Evolutionary conservation across 228 moss, liverwort and hornwort species (phyloP), one percentile per base, ranked within the genome.

Genomic region (Sphagnum fallax): DNA sequence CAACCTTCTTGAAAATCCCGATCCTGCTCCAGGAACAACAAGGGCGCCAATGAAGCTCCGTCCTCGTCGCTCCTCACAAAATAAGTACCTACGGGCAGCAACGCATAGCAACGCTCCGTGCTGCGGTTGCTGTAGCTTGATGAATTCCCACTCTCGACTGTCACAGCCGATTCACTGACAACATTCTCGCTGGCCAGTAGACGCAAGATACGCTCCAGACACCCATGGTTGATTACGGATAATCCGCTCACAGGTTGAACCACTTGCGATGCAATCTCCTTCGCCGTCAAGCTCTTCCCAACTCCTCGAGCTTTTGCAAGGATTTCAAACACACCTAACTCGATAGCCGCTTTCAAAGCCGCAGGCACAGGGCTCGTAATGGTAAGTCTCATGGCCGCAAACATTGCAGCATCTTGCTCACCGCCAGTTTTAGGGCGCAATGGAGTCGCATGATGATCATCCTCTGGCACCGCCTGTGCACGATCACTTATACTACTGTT

Each of bases 141-240:
- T 32, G 32, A 32, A 32, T 32, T 32, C 32, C 32, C 32, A 32
- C 32, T 32, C 32, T 9, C 61, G 4, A 5, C 8, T 12, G 32
- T 11, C 5, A 50, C 64, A 32, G 65, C 72, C 0, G 69, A 60
- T 50, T 85, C 84, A n/a, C 62, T 55, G 0, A 85, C 64, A 15
- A 85, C 32, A 55, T 62, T 64, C 0, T 49, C 8, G 59, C 65
- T 63, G 48, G 69, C 69, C 12, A 72, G 11, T 69, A 81, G 59
- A 8, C 84, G 85, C 0, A 85, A 72, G 10, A 85, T 67, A 13
- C 81, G 64, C 10, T 59, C 65, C 5, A 85, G 8, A 7, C 79
- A 78, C 6, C 4, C 1, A 5, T 76, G 11, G 67, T 81, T 79
- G 51, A 74, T 57, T 32, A 32, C 32, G 8, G 74, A 4, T 67